Evolutionary conservation across 352 stramenopile genomes (phyloP).

Genomic region (Phytophthora pistaciae): DNA sequence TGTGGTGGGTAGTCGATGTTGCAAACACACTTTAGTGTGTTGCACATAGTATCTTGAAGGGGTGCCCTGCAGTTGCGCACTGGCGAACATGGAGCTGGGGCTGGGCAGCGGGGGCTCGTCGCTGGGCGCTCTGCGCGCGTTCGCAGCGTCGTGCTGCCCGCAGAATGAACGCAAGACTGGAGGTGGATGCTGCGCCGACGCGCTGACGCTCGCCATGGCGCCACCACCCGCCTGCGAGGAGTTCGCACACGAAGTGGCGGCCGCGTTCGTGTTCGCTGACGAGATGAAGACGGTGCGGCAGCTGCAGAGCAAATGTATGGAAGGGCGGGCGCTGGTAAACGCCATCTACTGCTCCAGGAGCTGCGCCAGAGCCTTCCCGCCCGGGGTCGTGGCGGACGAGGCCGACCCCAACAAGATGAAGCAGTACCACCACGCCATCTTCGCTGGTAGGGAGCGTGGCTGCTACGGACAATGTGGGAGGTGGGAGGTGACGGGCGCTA

Average conservation of each 20-base stretch:
- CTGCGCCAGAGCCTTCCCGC: conserved; percentile 63
- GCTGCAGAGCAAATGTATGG: conserved; percentile 44
- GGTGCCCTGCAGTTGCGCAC: conserved; percentile 11
- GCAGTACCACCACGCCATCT: conserved; percentile 61
- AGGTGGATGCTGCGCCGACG: conserved; percentile 16
- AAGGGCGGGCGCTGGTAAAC: conserved; percentile 48
- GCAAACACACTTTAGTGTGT: not conserved
- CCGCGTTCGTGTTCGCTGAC: conserved; percentile 61
- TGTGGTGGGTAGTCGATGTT: too few relatives aligned
- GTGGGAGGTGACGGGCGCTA: not conserved
- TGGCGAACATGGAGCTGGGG: conserved; percentile 17
- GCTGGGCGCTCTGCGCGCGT: conserved; percentile 41
- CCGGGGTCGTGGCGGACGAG: conserved; percentile 28
- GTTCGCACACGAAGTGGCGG: conserved; percentile 59
- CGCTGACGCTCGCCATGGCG: conserved; percentile 37
- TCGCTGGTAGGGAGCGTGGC: conserved; percentile 55
- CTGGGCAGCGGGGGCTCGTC: conserved; percentile 5
- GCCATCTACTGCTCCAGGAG: conserved; percentile 69
- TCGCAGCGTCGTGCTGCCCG: conserved; percentile 33
- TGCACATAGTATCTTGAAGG: conserved; percentile 26
- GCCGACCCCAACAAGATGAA: conserved; percentile 29
- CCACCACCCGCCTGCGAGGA: conserved; percentile 41
- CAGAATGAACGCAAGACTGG: conserved; percentile 19
- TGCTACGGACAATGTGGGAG: not conserved
- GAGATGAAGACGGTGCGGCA: conserved; percentile 72